Conservation (phyloP, 202 grass and related monocot species). For the Digitaria exilis region DNA sequence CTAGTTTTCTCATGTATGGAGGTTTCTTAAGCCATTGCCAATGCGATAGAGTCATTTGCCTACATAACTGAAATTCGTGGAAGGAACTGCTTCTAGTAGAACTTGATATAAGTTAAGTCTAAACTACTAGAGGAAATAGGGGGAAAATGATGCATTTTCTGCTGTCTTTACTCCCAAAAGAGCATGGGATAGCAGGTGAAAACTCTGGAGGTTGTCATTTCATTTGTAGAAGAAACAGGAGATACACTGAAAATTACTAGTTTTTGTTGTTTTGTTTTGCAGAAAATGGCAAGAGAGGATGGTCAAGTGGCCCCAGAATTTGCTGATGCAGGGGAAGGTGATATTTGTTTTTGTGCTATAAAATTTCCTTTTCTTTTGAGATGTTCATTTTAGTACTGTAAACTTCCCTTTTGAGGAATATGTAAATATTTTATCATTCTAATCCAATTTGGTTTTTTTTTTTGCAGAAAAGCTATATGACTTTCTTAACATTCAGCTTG, state of each 20-base stretch:
- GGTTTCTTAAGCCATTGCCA: not conserved
- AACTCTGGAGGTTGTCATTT: not conserved
- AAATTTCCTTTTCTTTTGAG: not conserved
- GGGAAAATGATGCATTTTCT: not conserved
- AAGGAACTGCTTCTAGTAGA: not conserved
- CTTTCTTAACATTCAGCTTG: conserved; percentile 78
- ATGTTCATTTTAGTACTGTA: conserved; percentile 1
- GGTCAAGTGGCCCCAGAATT: conserved; percentile 81
- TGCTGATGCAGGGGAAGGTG: conserved; percentile 81
- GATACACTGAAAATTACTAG: not conserved
- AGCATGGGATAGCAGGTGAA: not conserved
- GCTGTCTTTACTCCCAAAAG: not conserved
- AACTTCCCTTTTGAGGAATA: not conserved
- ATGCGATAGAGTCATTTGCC: not conserved
- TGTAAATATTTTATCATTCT: conserved; percentile 15
- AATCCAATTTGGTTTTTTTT: conserved; percentile 10
- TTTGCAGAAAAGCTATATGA: conserved; percentile 84
- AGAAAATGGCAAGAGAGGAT: conserved; percentile 74
- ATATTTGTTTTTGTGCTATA: not conserved
- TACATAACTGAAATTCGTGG: not conserved
- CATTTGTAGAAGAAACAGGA: not conserved
- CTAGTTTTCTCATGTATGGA: not conserved
- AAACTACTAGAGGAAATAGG: not conserved
- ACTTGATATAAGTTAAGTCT: not conserved
- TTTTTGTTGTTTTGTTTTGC: conserved; percentile 39